A percentile compares a stretch with the other conserved stretches of the same genome.
Evolutionary conservation across 192 early-diverging fungal species (phyloP).

Genomic region (Entomortierella beljakovae): DNA sequence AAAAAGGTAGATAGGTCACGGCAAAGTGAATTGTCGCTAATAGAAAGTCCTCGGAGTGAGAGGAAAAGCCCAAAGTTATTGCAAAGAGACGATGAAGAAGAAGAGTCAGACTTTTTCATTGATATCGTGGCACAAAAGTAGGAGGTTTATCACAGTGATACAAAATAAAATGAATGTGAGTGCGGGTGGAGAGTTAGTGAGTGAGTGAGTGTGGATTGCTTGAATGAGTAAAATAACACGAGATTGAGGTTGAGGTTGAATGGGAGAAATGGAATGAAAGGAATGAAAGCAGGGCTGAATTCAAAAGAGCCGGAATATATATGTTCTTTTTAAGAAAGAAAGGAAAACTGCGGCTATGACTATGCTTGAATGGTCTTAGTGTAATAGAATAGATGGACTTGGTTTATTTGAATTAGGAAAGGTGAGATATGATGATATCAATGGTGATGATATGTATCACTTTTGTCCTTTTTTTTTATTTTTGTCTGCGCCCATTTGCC

Average conservation of each 20-base stretch:
- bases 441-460: too few species aligned
- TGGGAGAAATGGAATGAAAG: not conserved
- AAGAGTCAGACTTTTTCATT: conserved; percentile 33
- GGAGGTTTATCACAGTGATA: not conserved
- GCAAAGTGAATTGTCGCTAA: conserved; percentile 3
- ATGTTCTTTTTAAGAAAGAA: too few species aligned
- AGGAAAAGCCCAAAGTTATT: conserved; percentile 2
- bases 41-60: conserved; percentile 13
- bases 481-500: too few species aligned
- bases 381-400: too few species aligned
- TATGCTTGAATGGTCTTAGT: too few species aligned
- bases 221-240: too few species aligned
- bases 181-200: not conserved
- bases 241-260: not conserved
- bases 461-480: too few species aligned
- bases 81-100: not conserved
- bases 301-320: not conserved
- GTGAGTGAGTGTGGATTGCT: not conserved
- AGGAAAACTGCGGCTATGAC: too few species aligned
- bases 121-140: not conserved
- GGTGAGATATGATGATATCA: too few species aligned
- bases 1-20: conserved; percentile 5
- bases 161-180: not conserved
- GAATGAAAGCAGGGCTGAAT: not conserved
- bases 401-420: too few species aligned